These are phyloP conservation scores for Shiraia sp. DNA, from an alignment of 2,329 filamentous ascomycete species.

Conservation along the genomic window DNA sequence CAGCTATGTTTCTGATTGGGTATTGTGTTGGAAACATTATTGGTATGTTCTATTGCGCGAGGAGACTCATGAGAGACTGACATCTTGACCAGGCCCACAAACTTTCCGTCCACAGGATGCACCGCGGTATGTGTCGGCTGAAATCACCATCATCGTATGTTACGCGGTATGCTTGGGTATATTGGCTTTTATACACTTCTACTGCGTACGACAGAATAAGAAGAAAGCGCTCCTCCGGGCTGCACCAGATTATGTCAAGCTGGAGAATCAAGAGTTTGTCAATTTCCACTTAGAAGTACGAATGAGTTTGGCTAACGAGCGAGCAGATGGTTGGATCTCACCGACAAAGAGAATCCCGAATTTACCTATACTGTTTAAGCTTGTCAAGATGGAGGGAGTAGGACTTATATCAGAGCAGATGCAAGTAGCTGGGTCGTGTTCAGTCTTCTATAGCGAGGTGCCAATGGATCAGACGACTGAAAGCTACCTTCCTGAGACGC, in stretches of 20 bases:
- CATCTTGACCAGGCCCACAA: conserved; percentile 46
- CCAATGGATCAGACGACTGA: too few species aligned
- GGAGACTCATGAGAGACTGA: conserved; percentile 31
- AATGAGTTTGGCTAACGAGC: neutral
- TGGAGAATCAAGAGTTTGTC: conserved; percentile 73
- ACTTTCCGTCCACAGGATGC: conserved; percentile 34
- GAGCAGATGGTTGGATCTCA: conserved; percentile 58
- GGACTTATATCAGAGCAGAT: too few species aligned
- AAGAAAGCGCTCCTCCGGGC: conserved; percentile 60
- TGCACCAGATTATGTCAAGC: conserved; percentile 60
- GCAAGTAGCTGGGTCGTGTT: too few species aligned
- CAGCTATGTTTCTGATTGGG: conserved; percentile 53
- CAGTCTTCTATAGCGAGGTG: too few species aligned
- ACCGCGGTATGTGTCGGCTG: conserved; percentile 63
- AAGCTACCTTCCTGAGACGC: too few species aligned
- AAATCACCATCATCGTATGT: conserved; percentile 67
- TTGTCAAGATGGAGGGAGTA: too few species aligned
- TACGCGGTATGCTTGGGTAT: conserved; percentile 58
- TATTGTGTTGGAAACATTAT: conserved; percentile 49
- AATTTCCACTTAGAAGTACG: conserved; percentile 8
- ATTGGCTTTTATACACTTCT: conserved; percentile 65
- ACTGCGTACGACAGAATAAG: conserved; percentile 62
- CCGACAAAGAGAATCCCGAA: too few species aligned
- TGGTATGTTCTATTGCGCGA: conserved; percentile 17
- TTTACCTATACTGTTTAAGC: too few species aligned